Percentiles rank a stretch among this genome's conserved stretches.
phyloP scores from a whole-genome alignment of 352 stramenopile genomes.

The Globisporangium apiculatum region DNA sequence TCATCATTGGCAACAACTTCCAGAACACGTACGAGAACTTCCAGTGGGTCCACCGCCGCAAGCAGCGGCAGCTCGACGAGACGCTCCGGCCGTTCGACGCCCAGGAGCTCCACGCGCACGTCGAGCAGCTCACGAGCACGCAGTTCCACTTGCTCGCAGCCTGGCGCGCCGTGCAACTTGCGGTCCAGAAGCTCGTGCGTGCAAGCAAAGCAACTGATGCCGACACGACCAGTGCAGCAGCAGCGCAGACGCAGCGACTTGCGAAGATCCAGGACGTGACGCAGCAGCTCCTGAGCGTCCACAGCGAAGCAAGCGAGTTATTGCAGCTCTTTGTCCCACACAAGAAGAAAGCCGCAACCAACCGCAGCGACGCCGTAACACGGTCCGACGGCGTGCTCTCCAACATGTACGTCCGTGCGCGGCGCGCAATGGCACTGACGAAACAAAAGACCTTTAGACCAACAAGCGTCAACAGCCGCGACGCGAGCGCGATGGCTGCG shows the following conservation, averaged over 20 bases:
- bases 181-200: constrained; percentile 27
- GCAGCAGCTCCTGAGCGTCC: constrained; percentile 26
- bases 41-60: constrained; percentile 46
- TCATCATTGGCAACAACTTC: constrained; percentile 76
- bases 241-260: constrained; percentile 25
- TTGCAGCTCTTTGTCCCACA: constrained; percentile 53
- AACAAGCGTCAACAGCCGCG: background rate
- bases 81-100: constrained; percentile 52
- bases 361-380: background rate
- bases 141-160: constrained; percentile 48
- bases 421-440: constrained; percentile 8
- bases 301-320: constrained; percentile 28
- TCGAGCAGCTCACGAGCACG: constrained; percentile 50
- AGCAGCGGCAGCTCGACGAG: constrained; percentile 34
- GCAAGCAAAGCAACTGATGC: constrained; percentile 14
- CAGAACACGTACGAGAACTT: constrained; percentile 54
- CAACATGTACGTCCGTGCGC: constrained; percentile 37
- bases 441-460: too few relatives aligned
- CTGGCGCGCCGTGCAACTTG: constrained; percentile 39
- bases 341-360: constrained; percentile 18
- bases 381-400: constrained; percentile 26
- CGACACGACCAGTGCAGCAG: constrained; percentile 18
- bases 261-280: constrained; percentile 43
- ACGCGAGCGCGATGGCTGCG: constrained; percentile 12
- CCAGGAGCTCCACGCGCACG: constrained; percentile 30